Base-by-base conservation (phyloP, 306 rosid genomes). In the Crataegus laevigata region DNA sequence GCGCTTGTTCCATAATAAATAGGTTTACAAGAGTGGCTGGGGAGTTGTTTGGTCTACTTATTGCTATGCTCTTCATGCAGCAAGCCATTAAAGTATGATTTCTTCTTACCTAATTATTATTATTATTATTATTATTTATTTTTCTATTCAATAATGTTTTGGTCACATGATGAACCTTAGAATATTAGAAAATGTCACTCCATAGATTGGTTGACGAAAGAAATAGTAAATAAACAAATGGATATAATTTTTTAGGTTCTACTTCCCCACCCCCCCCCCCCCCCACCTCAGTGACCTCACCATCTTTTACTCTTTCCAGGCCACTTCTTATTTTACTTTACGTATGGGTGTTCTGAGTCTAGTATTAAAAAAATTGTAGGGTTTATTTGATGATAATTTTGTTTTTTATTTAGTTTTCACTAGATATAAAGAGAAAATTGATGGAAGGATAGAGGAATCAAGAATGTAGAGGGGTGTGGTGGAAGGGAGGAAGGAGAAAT, bases 31-130 rank as follows among this genome's bases (percentile, higher is more conserved):
- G 99, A 34, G 77, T 96, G 22, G 98, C 99, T 0, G 99, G 99
- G 30, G 99, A 96, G 77, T 79, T 96, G 75, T 96, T 96, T 69
- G 99, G 99, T 74, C 50, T 96, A 69, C 98, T 96, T 19, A 96
- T 96, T 52, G 97, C 99, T 11, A 92, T 96, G 98, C 99, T 96
- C 78, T 96, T 96, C 86, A 89, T 92, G 99, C 99, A 96, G 72
- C 96, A 96, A 84, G 93, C 99, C 17, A 75, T 96, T 68, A 90
- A 89, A 83, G 99, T 94, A 86, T 82, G 84, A 72, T 62, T 18
- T 40, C 42, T 36, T 45, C 45, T 15, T 71, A 43, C 11, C 25
- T 55, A 0, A 22, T 55, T 55, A 10, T 55, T 55, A n/a, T 8
- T 22, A 55, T 55, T 19, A 55, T 8, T 19, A 54, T 54, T 21